Evolutionary conservation across 768 basidiomycete genomes (phyloP), one percentile per base, ranked within the genome.

Genomic region (Leccinellum rugosiceps): DNA sequence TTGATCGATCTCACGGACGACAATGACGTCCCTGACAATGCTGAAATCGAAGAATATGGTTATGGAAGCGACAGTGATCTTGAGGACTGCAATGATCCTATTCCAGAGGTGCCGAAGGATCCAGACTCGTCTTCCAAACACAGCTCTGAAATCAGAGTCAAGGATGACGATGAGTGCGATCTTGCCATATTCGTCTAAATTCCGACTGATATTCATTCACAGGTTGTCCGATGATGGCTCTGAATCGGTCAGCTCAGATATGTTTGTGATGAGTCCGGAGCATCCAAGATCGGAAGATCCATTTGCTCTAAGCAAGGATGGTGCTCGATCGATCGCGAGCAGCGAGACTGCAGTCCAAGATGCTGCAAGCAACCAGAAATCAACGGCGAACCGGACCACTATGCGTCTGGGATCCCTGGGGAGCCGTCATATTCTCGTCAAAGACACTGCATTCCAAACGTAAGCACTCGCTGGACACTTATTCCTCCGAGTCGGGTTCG

Each of bases 61-160:
- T 75, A 72, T 47, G 65, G 31, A 32, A 71, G 68, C 17, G 74
- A 75, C 55, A 75, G 74, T 14, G 74, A 74, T 43, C 66, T 75
- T 25, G 74, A 74, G 19, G 71, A 73, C 6, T 63, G 65, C 9
- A 19, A 59, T 1, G 58, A 63, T 0, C n/a, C 25, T 6, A n/a
- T 47, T 46, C 43, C 38, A 50, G n/a, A 56, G 13, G 21, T 10
- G 3, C 3, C 13, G 3, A 48, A 58, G 26, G 10, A 51, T 23
- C 17, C 17, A 25, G 17, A 2, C 13, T 21, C 50, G 6, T 23
- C 32, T 13, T 14, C 17, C 30, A 28, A 53, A 31, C 14, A 1
- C n/a, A 13, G 14, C 11, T 11, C 21, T 17, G 3, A 26, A 38
- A 15, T 25, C 3, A 30, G 21, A 25, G 30, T 25, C 17, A 61